These are phyloP conservation scores for Talaromyces adpressus DNA, from an alignment of 495 filamentous ascomycete species.

Conservation along the genomic window DNA sequence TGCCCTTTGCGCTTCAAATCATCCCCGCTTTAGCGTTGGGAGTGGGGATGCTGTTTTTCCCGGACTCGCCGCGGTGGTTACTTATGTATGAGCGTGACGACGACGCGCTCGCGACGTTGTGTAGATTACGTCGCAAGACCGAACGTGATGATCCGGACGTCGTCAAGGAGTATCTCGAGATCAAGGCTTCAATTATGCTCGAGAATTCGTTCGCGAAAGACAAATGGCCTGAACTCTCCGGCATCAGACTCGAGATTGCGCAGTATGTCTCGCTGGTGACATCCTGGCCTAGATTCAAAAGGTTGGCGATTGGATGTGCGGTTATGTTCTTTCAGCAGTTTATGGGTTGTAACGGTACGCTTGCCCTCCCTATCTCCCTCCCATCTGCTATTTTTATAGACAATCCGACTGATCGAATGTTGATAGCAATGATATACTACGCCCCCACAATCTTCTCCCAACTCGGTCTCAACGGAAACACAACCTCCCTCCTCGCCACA, in stretches of 20 bases:
- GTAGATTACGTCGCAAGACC: slow-evolving; percentile 50
- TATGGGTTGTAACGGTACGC: slow-evolving; percentile 47
- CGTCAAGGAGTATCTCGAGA: slow-evolving; percentile 73
- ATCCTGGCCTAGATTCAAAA: slow-evolving; percentile 65
- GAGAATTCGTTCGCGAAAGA: slow-evolving; percentile 69
- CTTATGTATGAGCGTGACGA: slow-evolving; percentile 65
- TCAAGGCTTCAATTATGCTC: slow-evolving; percentile 71
- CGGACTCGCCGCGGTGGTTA: slow-evolving; percentile 76
- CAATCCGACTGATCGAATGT: neutral
- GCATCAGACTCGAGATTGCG: slow-evolving; percentile 40
- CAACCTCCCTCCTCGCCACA: slow-evolving; percentile 65
- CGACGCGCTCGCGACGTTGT: slow-evolving; percentile 62
- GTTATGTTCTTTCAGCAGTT: slow-evolving; percentile 81
- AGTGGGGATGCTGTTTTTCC: slow-evolving; percentile 72
- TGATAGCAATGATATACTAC: slow-evolving; percentile 62
- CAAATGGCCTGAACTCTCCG: slow-evolving; percentile 60
- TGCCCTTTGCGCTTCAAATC: slow-evolving; percentile 58
- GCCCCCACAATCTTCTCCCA: slow-evolving; percentile 67
- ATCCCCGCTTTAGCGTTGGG: slow-evolving; percentile 53
- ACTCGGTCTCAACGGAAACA: slow-evolving; percentile 57
- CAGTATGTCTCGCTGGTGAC: slow-evolving; percentile 64
- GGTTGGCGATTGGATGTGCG: slow-evolving; percentile 66
- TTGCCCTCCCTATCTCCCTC: slow-evolving; percentile 6
- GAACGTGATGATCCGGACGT: slow-evolving; percentile 54
- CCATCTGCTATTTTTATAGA: neutral